These are phyloP conservation scores for Fraxinus floribunda DNA, from an alignment of 305 asterid genomes.

Conservation along the genomic window DNA sequence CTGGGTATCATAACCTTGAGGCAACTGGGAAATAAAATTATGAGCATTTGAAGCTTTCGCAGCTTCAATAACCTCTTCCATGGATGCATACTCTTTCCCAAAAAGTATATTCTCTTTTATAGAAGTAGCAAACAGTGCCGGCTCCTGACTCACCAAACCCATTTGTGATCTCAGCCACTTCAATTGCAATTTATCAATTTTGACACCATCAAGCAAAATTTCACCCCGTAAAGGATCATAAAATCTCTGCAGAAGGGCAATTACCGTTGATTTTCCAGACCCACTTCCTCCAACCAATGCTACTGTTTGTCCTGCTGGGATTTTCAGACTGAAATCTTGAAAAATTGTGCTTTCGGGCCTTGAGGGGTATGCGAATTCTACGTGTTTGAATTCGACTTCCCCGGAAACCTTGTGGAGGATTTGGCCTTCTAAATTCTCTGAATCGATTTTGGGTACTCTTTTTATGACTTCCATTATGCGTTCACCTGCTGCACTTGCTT, in stretches of 20 bases:
- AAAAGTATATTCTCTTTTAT: constrained; percentile 83
- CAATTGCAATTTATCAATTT: constrained; percentile 70
- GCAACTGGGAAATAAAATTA: constrained; percentile 75
- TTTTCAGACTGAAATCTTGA: constrained; percentile 52
- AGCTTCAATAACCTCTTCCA: constrained; percentile 76
- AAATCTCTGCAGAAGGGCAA: constrained; percentile 77
- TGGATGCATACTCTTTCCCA: constrained; percentile 82
- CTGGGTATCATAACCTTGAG: constrained; percentile 94
- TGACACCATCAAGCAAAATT: constrained; percentile 71
- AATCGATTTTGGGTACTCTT: constrained; percentile 80
- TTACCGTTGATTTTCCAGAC: constrained; percentile 82
- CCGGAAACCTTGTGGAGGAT: constrained; percentile 52
- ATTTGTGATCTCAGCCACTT: constrained; percentile 95
- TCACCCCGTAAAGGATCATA: constrained; percentile 82
- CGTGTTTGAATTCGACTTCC: constrained; percentile 63
- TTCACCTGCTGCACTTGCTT: constrained; percentile 80
- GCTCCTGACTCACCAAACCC: constrained; percentile 98
- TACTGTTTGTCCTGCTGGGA: constrained; percentile 73
- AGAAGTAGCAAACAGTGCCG: constrained; percentile 83
- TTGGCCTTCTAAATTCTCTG: constrained; percentile 69
- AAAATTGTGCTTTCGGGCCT: constrained; percentile 72
- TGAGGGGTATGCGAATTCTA: constrained; percentile 74
- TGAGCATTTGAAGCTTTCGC: constrained; percentile 96
- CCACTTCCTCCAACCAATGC: constrained; percentile 98
- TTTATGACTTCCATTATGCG: constrained; percentile 70